These are phyloP conservation scores for Colletotrichum orchidophilum DNA, from an alignment of 2,329 filamentous ascomycete species.

Conservation along the genomic window DNA sequence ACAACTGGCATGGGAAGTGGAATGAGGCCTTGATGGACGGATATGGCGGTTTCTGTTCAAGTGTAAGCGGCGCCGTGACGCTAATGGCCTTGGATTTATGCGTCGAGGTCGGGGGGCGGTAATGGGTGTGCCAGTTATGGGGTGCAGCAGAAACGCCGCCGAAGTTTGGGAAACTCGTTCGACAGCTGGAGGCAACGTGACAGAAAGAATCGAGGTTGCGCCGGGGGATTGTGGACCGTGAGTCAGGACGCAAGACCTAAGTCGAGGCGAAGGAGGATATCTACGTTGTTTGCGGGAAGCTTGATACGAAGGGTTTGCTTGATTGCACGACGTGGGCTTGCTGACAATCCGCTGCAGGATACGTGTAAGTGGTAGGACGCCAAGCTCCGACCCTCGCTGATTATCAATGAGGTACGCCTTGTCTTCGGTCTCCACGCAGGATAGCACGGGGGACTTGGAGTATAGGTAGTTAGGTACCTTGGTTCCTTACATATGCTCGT, in stretches of 20 bases:
- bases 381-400: neutral
- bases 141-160: conserved; percentile 9
- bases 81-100: conserved; percentile 7
- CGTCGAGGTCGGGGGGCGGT: neutral
- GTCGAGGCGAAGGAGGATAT: neutral
- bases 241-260: neutral
- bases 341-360: neutral
- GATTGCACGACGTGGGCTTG: conserved; percentile 8
- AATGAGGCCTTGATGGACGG: conserved; percentile 23
- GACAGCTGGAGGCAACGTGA: conserved; percentile 13
- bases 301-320: neutral
- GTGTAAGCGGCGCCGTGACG: conserved; percentile 11
- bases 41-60: neutral
- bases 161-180: neutral
- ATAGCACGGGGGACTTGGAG: neutral
- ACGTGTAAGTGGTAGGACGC: conserved; percentile 13
- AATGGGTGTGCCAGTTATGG: conserved; percentile 3
- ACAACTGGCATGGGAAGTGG: conserved; percentile 17
- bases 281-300: conserved; percentile 2
- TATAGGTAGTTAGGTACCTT: too few species aligned
- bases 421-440: neutral
- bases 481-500: conserved; percentile 13
- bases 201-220: neutral
- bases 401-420: neutral
- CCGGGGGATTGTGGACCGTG: neutral